Percentiles rank a stretch among this genome's conserved stretches.
Evolutionary conservation across 1,139 yeast genomes (phyloP).

Genomic region (Pneumocystis murina): DNA sequence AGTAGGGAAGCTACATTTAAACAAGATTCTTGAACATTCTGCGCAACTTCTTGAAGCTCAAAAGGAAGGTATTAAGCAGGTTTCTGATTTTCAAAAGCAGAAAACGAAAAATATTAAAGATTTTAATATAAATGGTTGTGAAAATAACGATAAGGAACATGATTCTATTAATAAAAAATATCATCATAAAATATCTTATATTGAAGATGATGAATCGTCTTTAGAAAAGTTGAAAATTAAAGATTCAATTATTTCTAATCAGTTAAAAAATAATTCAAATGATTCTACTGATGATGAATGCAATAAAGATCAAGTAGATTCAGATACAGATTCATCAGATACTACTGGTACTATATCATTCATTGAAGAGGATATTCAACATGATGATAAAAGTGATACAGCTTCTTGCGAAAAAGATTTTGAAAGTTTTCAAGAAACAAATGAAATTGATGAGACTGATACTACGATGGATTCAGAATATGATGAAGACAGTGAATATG

Average conservation of each 20-base stretch:
- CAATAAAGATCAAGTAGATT: not conserved
- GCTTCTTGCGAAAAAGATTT: slow-evolving; percentile 14
- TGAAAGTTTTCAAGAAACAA: slow-evolving; percentile 12
- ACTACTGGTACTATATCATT: not conserved
- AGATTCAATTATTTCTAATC: not conserved
- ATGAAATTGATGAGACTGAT: slow-evolving; percentile 8
- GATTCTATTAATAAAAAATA: not conserved
- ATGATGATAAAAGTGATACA: slow-evolving; percentile 18
- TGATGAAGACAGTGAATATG: not conserved
- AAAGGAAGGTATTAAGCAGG: slow-evolving; percentile 21
- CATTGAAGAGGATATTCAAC: slow-evolving; percentile 8
- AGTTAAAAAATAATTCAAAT: not conserved
- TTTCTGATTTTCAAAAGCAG: slow-evolving; percentile 15
- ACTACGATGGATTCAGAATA: slow-evolving; percentile 4
- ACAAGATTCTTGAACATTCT: slow-evolving; percentile 80
- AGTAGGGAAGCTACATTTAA: slow-evolving; percentile 77
- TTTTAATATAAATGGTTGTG: slow-evolving; percentile 14
- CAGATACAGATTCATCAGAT: not conserved
- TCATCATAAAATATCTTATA: slow-evolving; percentile 11
- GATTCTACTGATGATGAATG: not conserved
- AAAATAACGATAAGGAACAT: slow-evolving; percentile 15
- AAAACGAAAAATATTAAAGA: slow-evolving; percentile 12
- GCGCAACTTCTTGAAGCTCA: slow-evolving; percentile 83
- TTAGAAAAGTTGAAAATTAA: slow-evolving; percentile 12
- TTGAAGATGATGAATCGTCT: slow-evolving; percentile 18